These are phyloP conservation scores for Pythium monospermum DNA, from an alignment of 352 stramenopile genomes.

Conservation along the genomic window DNA sequence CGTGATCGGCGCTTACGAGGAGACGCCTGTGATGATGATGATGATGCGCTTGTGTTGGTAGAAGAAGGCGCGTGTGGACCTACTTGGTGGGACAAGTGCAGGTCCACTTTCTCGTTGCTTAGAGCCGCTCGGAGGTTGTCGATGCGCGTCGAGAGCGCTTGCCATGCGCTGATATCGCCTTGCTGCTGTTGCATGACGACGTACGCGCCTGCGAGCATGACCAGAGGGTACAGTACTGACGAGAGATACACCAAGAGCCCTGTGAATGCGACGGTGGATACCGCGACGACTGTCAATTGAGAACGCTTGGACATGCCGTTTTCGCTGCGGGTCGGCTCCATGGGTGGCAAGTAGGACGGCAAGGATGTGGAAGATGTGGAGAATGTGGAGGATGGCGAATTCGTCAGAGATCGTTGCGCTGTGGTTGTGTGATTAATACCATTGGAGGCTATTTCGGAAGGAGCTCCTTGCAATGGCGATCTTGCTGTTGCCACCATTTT, in stretches of 20 bases:
- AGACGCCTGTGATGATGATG: constrained; percentile 1
- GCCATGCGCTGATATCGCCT: constrained; percentile 9
- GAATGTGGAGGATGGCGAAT: background rate
- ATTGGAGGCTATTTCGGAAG: constrained; percentile 7
- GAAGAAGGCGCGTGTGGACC: background rate
- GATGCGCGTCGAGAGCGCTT: background rate
- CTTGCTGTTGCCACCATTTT: background rate
- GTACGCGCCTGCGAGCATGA: constrained; percentile 15
- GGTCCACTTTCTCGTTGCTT: background rate
- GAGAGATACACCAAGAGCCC: constrained; percentile 23
- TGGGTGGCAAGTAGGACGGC: background rate
- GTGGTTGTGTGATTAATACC: background rate
- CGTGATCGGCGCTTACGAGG: constrained; percentile 9
- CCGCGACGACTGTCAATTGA: constrained; percentile 14
- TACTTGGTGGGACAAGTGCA: background rate
- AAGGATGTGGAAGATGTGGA: background rate
- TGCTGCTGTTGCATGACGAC: constrained; percentile 14
- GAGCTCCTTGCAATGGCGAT: too few species aligned
- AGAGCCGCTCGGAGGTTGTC: too few species aligned
- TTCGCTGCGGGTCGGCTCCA: too few species aligned
- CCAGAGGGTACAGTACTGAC: constrained; percentile 19
- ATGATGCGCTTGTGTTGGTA: too few species aligned
- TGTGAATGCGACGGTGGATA: constrained; percentile 16
- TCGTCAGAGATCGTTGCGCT: background rate
- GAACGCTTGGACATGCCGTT: constrained; percentile 21